phyloP scores from a whole-genome alignment of 495 filamentous ascomycete species.

The Sabuloglossum arenarium region DNA sequence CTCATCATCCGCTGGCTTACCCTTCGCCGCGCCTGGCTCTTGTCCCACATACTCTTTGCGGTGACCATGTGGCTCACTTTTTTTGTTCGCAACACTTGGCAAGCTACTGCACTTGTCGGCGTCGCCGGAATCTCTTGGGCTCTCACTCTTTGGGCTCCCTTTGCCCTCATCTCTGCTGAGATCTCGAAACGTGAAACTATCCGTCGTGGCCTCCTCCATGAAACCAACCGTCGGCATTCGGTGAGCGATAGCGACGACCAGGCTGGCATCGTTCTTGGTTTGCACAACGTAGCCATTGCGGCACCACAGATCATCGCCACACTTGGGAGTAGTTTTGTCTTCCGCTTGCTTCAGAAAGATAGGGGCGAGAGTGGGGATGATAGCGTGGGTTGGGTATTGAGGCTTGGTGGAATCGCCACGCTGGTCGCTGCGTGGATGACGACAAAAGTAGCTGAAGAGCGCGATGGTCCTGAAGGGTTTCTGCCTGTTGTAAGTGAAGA shows the following conservation, averaged over 20 bases:
- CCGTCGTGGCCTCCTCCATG: conserved; percentile 27
- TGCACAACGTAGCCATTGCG: conserved; percentile 82
- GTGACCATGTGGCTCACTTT: conserved; percentile 61
- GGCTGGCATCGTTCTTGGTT: conserved; percentile 71
- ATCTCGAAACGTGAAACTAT: conserved; percentile 58
- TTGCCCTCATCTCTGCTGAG: conserved; percentile 77
- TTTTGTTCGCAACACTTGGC: conserved; percentile 41
- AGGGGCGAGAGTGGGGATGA: conserved; percentile 63
- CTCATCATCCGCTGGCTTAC: conserved; percentile 63
- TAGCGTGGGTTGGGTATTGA: conserved; percentile 66
- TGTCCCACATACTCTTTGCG: conserved; percentile 63
- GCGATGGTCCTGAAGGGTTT: background rate
- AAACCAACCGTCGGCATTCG: background rate
- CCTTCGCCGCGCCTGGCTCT: conserved; percentile 65
- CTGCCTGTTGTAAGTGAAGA: background rate
- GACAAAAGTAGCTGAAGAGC: background rate
- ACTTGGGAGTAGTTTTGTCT: conserved; percentile 58
- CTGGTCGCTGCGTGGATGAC: conserved; percentile 20
- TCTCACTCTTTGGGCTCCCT: conserved; percentile 75
- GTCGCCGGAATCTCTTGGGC: conserved; percentile 77
- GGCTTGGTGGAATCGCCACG: conserved; percentile 59
- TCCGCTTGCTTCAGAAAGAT: conserved; percentile 62
- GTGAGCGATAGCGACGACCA: conserved; percentile 37
- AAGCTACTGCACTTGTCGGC: conserved; percentile 52
- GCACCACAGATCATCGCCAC: conserved; percentile 79